A percentile compares a stretch with the other conserved stretches of the same genome.
phyloP scores from a whole-genome alignment of 371 early-diverging fungal genomes.

The Quaeritorhiza haematococci region DNA sequence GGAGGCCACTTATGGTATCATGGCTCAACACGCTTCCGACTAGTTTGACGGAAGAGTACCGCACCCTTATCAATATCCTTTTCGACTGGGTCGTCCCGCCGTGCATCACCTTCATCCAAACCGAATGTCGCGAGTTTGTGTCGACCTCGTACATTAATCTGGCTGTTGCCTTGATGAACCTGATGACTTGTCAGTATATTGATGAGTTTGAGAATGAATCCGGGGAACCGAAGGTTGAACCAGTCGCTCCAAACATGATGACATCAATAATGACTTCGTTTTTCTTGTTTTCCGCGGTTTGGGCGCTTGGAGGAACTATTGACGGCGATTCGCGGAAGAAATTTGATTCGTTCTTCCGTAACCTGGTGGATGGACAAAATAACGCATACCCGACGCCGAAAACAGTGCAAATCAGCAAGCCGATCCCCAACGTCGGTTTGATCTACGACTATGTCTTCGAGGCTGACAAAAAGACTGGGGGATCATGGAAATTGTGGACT shows the following conservation, averaged over 20 bases:
- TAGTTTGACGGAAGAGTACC: conserved; percentile 23
- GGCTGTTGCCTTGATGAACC: conserved; percentile 41
- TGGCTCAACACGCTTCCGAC: conserved; percentile 44
- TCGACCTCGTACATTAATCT: conserved; percentile 42
- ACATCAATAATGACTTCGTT: conserved; percentile 34
- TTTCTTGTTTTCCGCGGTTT: conserved; percentile 44
- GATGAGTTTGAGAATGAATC: conserved; percentile 32
- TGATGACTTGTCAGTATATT: conserved; percentile 44
- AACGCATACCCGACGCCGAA: conserved; percentile 34
- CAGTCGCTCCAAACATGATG: conserved; percentile 31
- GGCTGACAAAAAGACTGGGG: conserved; percentile 45
- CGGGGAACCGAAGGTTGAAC: conserved; percentile 14
- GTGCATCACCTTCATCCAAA: conserved; percentile 31
- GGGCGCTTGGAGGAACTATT: conserved; percentile 52
- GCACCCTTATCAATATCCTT: conserved; percentile 26
- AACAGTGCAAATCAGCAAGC: conserved; percentile 39
- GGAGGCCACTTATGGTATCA: conserved; percentile 44
- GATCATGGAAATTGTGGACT: conserved; percentile 47
- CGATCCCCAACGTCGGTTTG: conserved; percentile 37
- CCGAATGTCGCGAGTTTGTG: conserved; percentile 39
- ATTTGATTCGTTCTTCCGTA: conserved; percentile 43
- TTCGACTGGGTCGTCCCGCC: conserved; percentile 51
- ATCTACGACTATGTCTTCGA: conserved; percentile 54
- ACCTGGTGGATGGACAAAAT: conserved; percentile 32
- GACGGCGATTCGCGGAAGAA: conserved; percentile 44